Evolutionary conservation across 1,284 basidiomycete species (phyloP).

Genomic region (Moniliella sp.): DNA sequence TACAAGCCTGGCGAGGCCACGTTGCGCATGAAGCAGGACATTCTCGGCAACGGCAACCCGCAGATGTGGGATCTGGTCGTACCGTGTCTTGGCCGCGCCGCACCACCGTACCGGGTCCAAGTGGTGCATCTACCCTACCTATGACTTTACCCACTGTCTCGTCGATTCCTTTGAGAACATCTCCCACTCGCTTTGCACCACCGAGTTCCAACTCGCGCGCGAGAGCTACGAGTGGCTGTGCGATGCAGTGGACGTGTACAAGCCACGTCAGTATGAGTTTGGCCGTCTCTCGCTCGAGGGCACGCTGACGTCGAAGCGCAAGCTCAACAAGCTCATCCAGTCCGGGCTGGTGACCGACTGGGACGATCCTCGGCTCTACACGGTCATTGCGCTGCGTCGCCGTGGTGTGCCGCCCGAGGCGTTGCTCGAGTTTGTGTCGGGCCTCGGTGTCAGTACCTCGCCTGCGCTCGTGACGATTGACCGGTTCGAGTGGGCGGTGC

Average conservation of each 20-base stretch:
- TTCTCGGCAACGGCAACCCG: slow-evolving; percentile 65
- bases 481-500: slow-evolving; percentile 71
- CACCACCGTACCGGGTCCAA: slow-evolving; percentile 82
- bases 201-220: slow-evolving; percentile 84
- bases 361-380: slow-evolving; percentile 97
- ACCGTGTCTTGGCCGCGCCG: slow-evolving; percentile 67
- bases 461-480: slow-evolving; percentile 50
- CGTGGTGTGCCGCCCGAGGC: slow-evolving; percentile 89
- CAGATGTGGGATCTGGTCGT: slow-evolving; percentile 99
- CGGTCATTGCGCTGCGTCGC: slow-evolving; percentile 76
- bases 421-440: slow-evolving; percentile 73
- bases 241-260: slow-evolving; percentile 84
- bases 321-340: slow-evolving; percentile 71
- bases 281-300: slow-evolving; percentile 81
- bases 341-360: slow-evolving; percentile 67
- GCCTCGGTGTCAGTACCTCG: slow-evolving; percentile 66
- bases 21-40: slow-evolving; percentile 90
- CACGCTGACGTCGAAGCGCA: slow-evolving; percentile 89
- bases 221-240: slow-evolving; percentile 98
- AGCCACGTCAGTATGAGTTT: slow-evolving; percentile 92
- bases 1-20: slow-evolving; percentile 76
- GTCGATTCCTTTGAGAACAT: slow-evolving; percentile 98
- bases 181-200: slow-evolving; percentile 89
- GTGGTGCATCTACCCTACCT: slow-evolving; percentile 76
- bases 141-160: slow-evolving; percentile 95